phyloP scores from a whole-genome alignment of 2,329 filamentous ascomycete genomes.

The Exophiala sp. region DNA sequence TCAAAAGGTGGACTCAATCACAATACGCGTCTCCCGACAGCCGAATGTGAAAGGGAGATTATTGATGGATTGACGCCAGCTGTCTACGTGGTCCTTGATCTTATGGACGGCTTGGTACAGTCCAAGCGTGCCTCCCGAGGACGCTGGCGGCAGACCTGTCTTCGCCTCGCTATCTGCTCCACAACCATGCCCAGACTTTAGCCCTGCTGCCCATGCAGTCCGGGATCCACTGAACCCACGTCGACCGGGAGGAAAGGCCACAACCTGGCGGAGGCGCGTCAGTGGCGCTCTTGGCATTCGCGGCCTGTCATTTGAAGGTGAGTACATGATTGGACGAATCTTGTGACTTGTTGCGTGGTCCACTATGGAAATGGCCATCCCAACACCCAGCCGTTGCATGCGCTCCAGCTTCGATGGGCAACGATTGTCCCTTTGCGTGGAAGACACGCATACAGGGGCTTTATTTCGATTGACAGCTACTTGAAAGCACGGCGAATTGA shows the following conservation, averaged over 20 bases:
- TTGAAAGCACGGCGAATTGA: background rate
- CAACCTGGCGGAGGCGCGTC: conserved; percentile 1
- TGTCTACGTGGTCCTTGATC: background rate
- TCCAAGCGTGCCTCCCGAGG: background rate
- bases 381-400: background rate
- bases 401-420: conserved; percentile 1
- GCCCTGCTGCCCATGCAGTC: background rate
- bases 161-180: conserved; percentile 1
- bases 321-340: background rate
- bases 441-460: background rate
- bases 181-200: conserved; percentile 2
- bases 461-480: background rate
- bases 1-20: too few species aligned
- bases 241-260: background rate
- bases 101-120: background rate
- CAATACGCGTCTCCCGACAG: too few species aligned
- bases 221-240: too few species aligned
- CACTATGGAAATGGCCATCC: background rate
- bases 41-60: background rate
- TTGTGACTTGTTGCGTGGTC: background rate
- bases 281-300: conserved; percentile 12
- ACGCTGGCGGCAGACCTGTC: too few species aligned
- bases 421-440: background rate
- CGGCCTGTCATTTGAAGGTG: conserved; percentile 2
- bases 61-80: background rate